Base-by-base conservation (phyloP, 768 basidiomycete genomes). In the Galerina sulciceps region DNA sequence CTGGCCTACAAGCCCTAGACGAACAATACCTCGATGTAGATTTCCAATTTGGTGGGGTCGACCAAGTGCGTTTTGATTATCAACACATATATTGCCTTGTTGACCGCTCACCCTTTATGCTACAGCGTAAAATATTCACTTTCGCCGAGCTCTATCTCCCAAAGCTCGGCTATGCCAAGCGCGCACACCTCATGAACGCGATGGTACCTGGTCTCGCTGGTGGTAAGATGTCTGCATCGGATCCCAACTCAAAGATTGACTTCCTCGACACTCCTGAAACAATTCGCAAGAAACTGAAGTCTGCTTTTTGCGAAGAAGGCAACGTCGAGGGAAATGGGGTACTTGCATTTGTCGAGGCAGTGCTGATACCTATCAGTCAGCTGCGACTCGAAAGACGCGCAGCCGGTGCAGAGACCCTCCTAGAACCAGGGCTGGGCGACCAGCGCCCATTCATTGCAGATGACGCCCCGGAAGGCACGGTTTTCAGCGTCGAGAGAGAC, bases 211-310 rank as follows among this genome's bases (percentile, higher is more conserved):
- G 96, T 43, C 82, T 97, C 35, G 88, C 88, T 41, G 96, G 96
- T 34, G 93, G 94, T 15, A 99, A 99, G 71, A 99, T 99, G 97
- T 97, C 95, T 14, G 90, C 95, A 1, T 99, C 96, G 1, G 96
- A 99, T 66, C 94, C 94, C 31, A 93, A 97, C 72, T 95, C 92
- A 61, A 99, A 99, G 75, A 96, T 99, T 71, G 97, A 99, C 77
- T 93, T 99, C 75, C 87, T 99, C 61, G 96, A 99, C 73, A 71
- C 86, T 3, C 88, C 95, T 0, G 90, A 92, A 31, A 84, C 79
- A 40, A 85, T 99, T 48, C 88, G 90, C 68, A 88, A 87, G 75
- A 99, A 99, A 79, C 86, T 99, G 74, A 94, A 91, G 73, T 79
- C 80, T 20, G 96, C 97, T 1, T 94, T 97, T 71, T 99, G 96